Percentiles rank a stretch among this genome's conserved stretches.
Conservation (phyloP, 2,329 filamentous ascomycete species). For the Byssoonygena ceratinophila region DNA sequence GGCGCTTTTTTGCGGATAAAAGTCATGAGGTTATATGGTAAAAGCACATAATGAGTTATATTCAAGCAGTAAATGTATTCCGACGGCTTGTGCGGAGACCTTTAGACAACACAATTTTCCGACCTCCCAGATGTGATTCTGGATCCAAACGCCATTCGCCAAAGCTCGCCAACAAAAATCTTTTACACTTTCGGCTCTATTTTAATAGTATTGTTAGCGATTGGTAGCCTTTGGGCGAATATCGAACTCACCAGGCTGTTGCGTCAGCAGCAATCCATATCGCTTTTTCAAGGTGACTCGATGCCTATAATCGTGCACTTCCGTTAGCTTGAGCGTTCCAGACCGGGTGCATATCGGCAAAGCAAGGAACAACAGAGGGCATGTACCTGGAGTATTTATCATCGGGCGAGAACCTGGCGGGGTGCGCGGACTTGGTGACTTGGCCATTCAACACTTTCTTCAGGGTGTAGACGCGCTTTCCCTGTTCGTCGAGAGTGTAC, state of each 20-base stretch:
- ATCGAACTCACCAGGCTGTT: slow-evolving; percentile 48
- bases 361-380: background rate
- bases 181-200: slow-evolving; percentile 26
- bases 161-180: slow-evolving; percentile 14
- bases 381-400: slow-evolving; percentile 82
- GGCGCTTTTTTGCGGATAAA: background rate
- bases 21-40: slow-evolving; percentile 12
- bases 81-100: background rate
- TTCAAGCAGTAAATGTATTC: background rate
- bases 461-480: slow-evolving; percentile 88
- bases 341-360: background rate
- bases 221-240: background rate
- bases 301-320: slow-evolving; percentile 49
- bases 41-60: background rate
- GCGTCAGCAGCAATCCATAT: slow-evolving; percentile 77
- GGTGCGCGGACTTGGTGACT: slow-evolving; percentile 92
- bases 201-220: slow-evolving; percentile 12
- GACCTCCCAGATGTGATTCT: background rate
- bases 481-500: slow-evolving; percentile 74
- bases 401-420: slow-evolving; percentile 91
- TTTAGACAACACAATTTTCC: background rate
- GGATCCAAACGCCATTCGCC: slow-evolving; percentile 18
- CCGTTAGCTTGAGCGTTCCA: background rate
- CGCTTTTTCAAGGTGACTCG: slow-evolving; percentile 90
- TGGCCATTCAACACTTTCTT: slow-evolving; percentile 75